Conservation (phyloP, 2,329 filamentous ascomycete genomes). For the Hymenoscyphus salicellus region DNA sequence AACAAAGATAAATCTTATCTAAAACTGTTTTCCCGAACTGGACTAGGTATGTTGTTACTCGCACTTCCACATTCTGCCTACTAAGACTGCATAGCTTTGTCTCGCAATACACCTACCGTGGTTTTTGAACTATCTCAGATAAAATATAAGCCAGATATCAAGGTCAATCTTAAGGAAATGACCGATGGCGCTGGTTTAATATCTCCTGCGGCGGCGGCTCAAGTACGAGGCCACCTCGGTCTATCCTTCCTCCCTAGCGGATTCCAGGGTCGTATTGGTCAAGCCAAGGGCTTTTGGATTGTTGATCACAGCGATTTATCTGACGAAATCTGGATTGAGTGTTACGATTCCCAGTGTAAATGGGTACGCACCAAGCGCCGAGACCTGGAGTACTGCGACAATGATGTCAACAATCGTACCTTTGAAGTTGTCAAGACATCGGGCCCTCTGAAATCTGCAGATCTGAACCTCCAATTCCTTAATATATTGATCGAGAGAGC, state of each 20-base stretch:
- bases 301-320: slow-evolving; percentile 51
- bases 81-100: slow-evolving; percentile 45
- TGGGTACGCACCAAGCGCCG: slow-evolving; percentile 52
- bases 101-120: slow-evolving; percentile 36
- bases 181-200: slow-evolving; percentile 66
- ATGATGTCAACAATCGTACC: slow-evolving; percentile 52
- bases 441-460: slow-evolving; percentile 47
- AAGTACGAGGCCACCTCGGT: slow-evolving; percentile 50
- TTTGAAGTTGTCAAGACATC: slow-evolving; percentile 61
- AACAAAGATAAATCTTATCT: slow-evolving; percentile 48
- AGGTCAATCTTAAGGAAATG: slow-evolving; percentile 46
- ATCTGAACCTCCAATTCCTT: slow-evolving; percentile 66
- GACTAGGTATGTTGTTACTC: slow-evolving; percentile 44
- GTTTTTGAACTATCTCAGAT: slow-evolving; percentile 49
- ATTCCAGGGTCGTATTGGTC: slow-evolving; percentile 68
- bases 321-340: slow-evolving; percentile 60
- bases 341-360: slow-evolving; percentile 66
- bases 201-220: slow-evolving; percentile 56
- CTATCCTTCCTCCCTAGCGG: slow-evolving; percentile 56
- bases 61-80: slow-evolving; percentile 2
- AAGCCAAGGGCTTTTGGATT: slow-evolving; percentile 75
- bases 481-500: slow-evolving; percentile 64
- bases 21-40: slow-evolving; percentile 58
- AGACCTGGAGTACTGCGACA: slow-evolving; percentile 38
- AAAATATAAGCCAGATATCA: slow-evolving; percentile 29